These are phyloP conservation scores for Rhypophila decipiens DNA, from an alignment of 495 filamentous ascomycete genomes.

Conservation along the genomic window DNA sequence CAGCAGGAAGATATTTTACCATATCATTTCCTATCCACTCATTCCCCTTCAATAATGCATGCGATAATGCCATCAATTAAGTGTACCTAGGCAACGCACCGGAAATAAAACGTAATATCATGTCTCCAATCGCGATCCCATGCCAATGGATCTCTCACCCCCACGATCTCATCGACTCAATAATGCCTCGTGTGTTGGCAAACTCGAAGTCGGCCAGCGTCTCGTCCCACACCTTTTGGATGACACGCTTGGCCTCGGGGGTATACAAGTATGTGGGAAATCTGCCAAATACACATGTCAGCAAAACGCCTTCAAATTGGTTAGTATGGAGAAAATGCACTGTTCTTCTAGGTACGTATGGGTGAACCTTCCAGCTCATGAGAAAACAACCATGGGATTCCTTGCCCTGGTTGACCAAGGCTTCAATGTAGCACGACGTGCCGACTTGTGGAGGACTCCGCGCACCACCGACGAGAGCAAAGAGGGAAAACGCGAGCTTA, in stretches of 20 bases:
- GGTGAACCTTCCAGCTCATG: constrained; percentile 35
- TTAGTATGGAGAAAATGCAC: neutral
- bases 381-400: constrained; percentile 39
- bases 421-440: constrained; percentile 36
- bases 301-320: constrained; percentile 2
- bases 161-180: too few species aligned
- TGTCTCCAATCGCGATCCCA: too few species aligned
- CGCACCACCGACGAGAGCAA: constrained; percentile 12
- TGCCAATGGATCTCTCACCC: too few species aligned
- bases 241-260: constrained; percentile 28
- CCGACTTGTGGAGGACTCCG: constrained; percentile 28
- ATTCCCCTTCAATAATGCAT: too few species aligned
- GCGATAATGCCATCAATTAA: too few species aligned
- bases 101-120: too few species aligned
- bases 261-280: constrained; percentile 25
- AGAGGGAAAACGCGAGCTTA: constrained; percentile 10
- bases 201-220: constrained; percentile 38
- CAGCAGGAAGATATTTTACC: too few species aligned
- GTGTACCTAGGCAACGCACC: too few species aligned
- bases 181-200: constrained; percentile 27
- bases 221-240: constrained; percentile 36
- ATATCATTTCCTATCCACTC: too few species aligned
- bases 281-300: constrained; percentile 3
- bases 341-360: constrained; percentile 29
- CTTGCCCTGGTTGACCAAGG: constrained; percentile 32